Base-by-base conservation (phyloP, 768 basidiomycete species). In the Tricholomella constricta region DNA sequence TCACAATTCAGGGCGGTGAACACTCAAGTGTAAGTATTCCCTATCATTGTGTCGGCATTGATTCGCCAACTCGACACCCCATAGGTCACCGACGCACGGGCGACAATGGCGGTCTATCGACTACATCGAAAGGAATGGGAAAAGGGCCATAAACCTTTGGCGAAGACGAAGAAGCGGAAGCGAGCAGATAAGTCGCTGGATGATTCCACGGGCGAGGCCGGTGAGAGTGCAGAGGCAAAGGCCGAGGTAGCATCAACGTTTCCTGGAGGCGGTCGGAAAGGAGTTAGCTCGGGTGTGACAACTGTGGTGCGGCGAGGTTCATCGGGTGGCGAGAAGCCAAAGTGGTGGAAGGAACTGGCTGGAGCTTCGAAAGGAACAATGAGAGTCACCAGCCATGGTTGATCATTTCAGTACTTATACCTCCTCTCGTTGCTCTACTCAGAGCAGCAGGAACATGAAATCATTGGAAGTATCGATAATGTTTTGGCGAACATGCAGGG, bases 61-160 rank as follows among this genome's bases (percentile, higher is more conserved):
- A 35, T 22, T 41, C 11, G 20, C 54, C 38, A 34, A 26, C 44
- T 37, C 22, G 47, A 23, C 34, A 22, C 45, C 40, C 47, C 37
- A 20, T 52, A 97, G 95, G 86, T 98, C 4, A 90, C 83, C 15
- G 95, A 98, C 66, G 94, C 95, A 1, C 81, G 95, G 46, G 96
- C 95, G 0, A 91, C 94, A 0, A 97, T 99, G 93, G 95, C 93
- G 0, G 75, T 98, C 34, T 98, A 89, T 67, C 80, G 94, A 6
- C 64, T 95, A 15, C 80, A 94, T 68, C 86, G 89, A 60, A 84
- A 83, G 46, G 78, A 83, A 42, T 98, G 92, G 92, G 95, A 98
- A 59, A 77, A 76, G 52, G 75, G 78, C n/a, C 67, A 71, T 4
- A 67, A 73, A 5, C 64, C 61, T 17, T 37, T 54, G n/a, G 31